phyloP scores from a whole-genome alignment of 805 yeast genomes.

The Yarrowia sp. region DNA sequence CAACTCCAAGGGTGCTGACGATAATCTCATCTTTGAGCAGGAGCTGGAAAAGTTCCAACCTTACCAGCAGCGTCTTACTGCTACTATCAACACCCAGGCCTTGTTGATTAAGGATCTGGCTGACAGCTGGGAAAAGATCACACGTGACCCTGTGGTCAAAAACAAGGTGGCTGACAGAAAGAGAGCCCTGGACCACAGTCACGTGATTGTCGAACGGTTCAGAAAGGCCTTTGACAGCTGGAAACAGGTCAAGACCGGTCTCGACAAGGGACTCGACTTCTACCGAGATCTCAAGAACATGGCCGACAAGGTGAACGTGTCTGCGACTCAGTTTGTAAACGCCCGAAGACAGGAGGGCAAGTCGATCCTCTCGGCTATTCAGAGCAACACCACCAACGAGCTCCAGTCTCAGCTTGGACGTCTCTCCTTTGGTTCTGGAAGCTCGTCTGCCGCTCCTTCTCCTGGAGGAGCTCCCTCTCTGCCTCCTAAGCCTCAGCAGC shows the following conservation, averaged over 20 bases:
- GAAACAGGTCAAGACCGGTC: constrained; percentile 64
- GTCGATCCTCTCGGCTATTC: constrained; percentile 13
- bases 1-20: constrained; percentile 65
- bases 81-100: constrained; percentile 71
- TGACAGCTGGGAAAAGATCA: constrained; percentile 56
- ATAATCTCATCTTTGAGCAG: constrained; percentile 64
- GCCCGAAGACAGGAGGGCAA: constrained; percentile 30
- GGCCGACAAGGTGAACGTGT: constrained; percentile 16
- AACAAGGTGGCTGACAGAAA: constrained; percentile 53
- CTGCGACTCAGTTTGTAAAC: constrained; percentile 25
- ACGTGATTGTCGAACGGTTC: constrained; percentile 53
- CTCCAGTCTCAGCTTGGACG: constrained; percentile 46
- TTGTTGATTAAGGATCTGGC: constrained; percentile 57
- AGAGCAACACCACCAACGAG: constrained; percentile 28
- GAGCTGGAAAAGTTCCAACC: constrained; percentile 81
- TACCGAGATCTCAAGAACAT: constrained; percentile 57
- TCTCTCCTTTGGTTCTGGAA: constrained; percentile 42
- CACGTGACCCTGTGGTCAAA: constrained; percentile 56
- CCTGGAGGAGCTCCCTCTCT: constrained; percentile 7
- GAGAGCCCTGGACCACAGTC: constrained; percentile 49
- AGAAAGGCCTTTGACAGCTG: constrained; percentile 63
- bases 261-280: constrained; percentile 66
- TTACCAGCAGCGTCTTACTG: constrained; percentile 68
- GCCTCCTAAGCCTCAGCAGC: constrained; percentile 23
- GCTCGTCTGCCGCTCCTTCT: neutral